Evolutionary conservation across 2,329 filamentous ascomycete genomes (phyloP), one percentile per base, ranked within the genome.

Genomic region (Didymella pomorum): DNA sequence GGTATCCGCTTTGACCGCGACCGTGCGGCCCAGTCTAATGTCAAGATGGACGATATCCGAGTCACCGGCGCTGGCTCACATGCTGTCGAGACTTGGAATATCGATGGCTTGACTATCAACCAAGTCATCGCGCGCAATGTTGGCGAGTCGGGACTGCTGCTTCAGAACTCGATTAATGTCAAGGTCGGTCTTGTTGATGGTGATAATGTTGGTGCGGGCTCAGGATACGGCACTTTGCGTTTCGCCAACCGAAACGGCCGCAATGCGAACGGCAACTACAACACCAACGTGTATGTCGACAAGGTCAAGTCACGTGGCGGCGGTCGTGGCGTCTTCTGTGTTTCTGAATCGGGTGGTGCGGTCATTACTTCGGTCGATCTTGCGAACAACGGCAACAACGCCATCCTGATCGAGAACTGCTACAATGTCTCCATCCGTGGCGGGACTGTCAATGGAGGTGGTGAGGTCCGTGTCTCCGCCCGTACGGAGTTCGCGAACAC

Each of bases 11-110:
- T 86, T 64, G 83, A 87, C 41, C 82, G 84, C 29, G 84, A 86
- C 71, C 62, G 72, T 3, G 80, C 83, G 4, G 77, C 79, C 31
- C 86, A 84, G 73, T 75, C 72, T 16, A 83, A 85, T 61, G 84
- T 86, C 8, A 79, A 73, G 28, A 86, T 86, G 79, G 83, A 79
- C 52, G 76, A 72, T 29, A 81, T 86, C 62, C 79, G 62, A 6
- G 82, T 86, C 23, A 84, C 78, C 0, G 83, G 84, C 3, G 83
- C 84, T 8, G 76, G 81, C 6, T 84, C 81, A 66, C 84, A 87
- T 66, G 83, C 83, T 2, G 82, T 87, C 31, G 84, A 87, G 73
- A 84, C 82, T 0, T 86, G 83, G 82, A 86, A 86, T 70, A 86
- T 86, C 41, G 80, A 86, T 61, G 81, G 82, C 11, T 78, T 87